phyloP scores from a whole-genome alignment of 805 yeast species.

The Danielia reshetovae region DNA sequence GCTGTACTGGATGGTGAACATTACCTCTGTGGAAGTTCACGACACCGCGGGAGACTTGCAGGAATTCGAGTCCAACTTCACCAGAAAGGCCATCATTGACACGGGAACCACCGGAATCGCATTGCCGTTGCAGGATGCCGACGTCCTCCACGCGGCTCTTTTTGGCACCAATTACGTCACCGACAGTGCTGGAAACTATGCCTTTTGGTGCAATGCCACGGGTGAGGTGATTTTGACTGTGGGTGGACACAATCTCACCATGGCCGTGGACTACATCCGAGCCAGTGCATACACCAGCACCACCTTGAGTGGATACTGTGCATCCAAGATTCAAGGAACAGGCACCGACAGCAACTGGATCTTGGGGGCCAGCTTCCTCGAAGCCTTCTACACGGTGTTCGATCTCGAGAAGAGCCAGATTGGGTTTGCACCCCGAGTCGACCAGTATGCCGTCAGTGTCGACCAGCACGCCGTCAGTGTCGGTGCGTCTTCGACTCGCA shows the following conservation, averaged over 20 bases:
- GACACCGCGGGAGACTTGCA: conserved; percentile 17
- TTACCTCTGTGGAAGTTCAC: conserved; percentile 34
- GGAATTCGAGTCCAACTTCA: conserved; percentile 9
- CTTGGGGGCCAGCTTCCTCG: conserved; percentile 59
- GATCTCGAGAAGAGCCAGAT: conserved; percentile 47
- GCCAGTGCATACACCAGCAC: conserved; percentile 42
- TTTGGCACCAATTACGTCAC: conserved; percentile 47
- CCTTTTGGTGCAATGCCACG: conserved; percentile 53
- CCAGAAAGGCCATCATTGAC: conserved; percentile 51
- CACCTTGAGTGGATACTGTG: conserved; percentile 49
- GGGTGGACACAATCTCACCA: conserved; percentile 42
- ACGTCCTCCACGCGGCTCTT: conserved; percentile 40
- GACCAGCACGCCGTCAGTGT: too few species aligned
- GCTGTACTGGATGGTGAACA: conserved; percentile 50
- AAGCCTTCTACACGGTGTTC: conserved; percentile 53
- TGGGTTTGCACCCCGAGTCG: conserved; percentile 40
- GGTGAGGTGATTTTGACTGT: conserved; percentile 38
- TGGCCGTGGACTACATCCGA: conserved; percentile 42
- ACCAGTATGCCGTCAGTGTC: neutral
- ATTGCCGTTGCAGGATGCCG: conserved; percentile 53
- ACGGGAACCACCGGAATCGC: conserved; percentile 65
- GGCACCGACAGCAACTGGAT: conserved; percentile 46
- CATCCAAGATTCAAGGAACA: conserved; percentile 62
- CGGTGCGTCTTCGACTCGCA: too few species aligned
- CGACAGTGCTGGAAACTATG: conserved; percentile 57